Conservation (phyloP, 2,329 filamentous ascomycete species). For the Fusarium neocosmosporiellum region DNA sequence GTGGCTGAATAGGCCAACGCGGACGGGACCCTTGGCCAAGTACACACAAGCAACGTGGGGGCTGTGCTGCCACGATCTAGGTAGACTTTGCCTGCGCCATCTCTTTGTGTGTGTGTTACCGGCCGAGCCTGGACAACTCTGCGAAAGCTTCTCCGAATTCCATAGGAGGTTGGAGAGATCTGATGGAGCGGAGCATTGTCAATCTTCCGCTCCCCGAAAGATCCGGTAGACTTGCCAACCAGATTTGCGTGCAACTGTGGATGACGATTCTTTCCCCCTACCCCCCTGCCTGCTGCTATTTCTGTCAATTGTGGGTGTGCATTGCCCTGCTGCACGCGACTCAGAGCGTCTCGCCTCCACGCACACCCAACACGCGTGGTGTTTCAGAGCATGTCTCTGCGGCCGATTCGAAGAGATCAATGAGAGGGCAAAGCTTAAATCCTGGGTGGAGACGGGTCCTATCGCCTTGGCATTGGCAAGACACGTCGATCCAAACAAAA, state of each 20-base stretch:
- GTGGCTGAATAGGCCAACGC: conserved; percentile 30
- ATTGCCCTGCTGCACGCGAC: conserved; percentile 16
- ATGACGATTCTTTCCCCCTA: background rate
- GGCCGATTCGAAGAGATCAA: background rate
- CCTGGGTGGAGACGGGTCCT: conserved; percentile 2
- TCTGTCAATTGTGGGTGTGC: conserved; percentile 22
- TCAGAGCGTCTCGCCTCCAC: conserved; percentile 27
- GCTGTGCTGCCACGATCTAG: conserved; percentile 24
- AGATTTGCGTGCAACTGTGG: background rate
- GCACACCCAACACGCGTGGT: conserved; percentile 17
- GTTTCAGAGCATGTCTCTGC: conserved; percentile 32
- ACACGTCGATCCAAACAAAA: background rate
- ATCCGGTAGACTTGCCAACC: conserved; percentile 5
- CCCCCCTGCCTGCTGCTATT: conserved; percentile 16
- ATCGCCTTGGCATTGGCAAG: background rate
- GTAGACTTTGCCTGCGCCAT: conserved; percentile 14
- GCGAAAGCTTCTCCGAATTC: background rate
- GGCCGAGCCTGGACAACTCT: background rate
- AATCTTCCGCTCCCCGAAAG: background rate
- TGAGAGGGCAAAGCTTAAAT: conserved; percentile 6
- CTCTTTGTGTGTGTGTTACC: conserved; percentile 10
- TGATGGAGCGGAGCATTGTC: background rate
- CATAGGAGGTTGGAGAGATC: conserved; percentile 9
- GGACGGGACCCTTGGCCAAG: conserved; percentile 21
- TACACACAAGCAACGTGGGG: conserved; percentile 23